Conservation (phyloP, 2,329 filamentous ascomycete genomes). For the Magnaporthales sp. region DNA sequence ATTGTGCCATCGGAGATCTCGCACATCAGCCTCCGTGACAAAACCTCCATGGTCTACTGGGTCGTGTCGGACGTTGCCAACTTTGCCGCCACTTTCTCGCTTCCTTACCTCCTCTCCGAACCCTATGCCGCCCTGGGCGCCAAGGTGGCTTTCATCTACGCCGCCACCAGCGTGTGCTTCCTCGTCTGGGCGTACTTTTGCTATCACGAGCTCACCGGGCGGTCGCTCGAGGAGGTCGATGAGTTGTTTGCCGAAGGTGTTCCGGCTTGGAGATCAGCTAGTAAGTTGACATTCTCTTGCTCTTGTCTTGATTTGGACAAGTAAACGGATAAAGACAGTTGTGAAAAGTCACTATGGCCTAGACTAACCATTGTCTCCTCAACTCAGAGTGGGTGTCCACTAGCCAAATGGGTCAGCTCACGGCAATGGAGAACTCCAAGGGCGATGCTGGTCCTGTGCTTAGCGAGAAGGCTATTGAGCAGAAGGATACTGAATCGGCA, state of each 20-base stretch:
- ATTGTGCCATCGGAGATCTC: constrained; percentile 5
- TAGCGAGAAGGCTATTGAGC: neutral
- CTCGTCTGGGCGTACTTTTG: constrained; percentile 27
- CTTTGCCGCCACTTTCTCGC: constrained; percentile 24
- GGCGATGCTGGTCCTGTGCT: neutral
- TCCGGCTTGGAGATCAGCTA: constrained; percentile 5
- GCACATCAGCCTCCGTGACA: constrained; percentile 5
- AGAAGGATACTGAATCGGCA: neutral
- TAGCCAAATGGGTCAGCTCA: constrained; percentile 3
- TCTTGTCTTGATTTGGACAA: neutral
- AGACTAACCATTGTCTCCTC: neutral
- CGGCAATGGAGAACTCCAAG: constrained; percentile 1
- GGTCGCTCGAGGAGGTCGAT: constrained; percentile 16
- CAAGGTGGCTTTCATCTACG: constrained; percentile 31
- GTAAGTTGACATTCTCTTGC: neutral
- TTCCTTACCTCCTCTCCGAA: constrained; percentile 26
- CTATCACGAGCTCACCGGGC: constrained; percentile 5
- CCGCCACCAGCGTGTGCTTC: constrained; percentile 25
- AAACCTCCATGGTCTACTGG: constrained; percentile 5
- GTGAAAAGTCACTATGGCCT: neutral
- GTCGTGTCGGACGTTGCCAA: constrained; percentile 13
- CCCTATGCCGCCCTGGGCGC: constrained; percentile 24
- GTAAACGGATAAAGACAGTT: too few species aligned
- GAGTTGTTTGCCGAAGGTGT: constrained; percentile 13
- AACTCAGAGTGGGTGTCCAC: neutral